Conservation (phyloP, 2,329 filamentous ascomycete species). For the Fusarium protoensiforme region DNA sequence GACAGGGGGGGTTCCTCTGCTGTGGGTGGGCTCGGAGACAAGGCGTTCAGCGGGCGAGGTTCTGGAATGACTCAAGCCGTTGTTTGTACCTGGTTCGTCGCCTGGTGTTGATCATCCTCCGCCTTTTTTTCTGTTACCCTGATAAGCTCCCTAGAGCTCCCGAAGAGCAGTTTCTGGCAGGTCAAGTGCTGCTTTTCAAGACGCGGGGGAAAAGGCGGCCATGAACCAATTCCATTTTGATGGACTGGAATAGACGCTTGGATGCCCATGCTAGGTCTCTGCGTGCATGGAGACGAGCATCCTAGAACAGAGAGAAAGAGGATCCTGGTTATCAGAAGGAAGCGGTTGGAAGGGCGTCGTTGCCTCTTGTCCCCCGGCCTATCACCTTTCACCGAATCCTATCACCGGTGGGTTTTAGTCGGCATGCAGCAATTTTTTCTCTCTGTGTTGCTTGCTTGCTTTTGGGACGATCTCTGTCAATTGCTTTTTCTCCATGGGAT, state of each 20-base stretch:
- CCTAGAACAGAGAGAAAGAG: conserved; percentile 4
- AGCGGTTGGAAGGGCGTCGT: conserved; percentile 31
- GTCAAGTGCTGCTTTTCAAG: conserved; percentile 1
- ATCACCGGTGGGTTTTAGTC: conserved; percentile 16
- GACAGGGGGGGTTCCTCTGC: conserved; percentile 32
- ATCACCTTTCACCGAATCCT: conserved; percentile 32
- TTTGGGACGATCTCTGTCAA: conserved; percentile 21
- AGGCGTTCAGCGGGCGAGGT: conserved; percentile 25
- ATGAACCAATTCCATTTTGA: conserved; percentile 1
- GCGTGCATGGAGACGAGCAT: conserved; percentile 26
- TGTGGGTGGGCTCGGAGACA: conserved; percentile 32
- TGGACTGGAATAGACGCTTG: conserved; percentile 1
- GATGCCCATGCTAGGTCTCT: conserved; percentile 5
- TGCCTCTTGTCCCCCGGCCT: conserved; percentile 13
- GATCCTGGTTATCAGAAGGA: conserved; percentile 23
- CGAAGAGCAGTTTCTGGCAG: conserved; percentile 15
- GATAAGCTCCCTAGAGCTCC: conserved; percentile 25
- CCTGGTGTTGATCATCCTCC: conserved; percentile 7
- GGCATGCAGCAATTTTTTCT: conserved; percentile 16
- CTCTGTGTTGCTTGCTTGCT: conserved; percentile 19
- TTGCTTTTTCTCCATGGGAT: conserved; percentile 13
- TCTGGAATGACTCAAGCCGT: conserved; percentile 44
- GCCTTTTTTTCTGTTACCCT: conserved; percentile 30
- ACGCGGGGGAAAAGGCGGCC: conserved; percentile 15
- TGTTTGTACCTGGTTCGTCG: conserved; percentile 13